phyloP scores from a whole-genome alignment of 2,329 filamentous ascomycete species.

The Beauveria pseudobassiana region DNA sequence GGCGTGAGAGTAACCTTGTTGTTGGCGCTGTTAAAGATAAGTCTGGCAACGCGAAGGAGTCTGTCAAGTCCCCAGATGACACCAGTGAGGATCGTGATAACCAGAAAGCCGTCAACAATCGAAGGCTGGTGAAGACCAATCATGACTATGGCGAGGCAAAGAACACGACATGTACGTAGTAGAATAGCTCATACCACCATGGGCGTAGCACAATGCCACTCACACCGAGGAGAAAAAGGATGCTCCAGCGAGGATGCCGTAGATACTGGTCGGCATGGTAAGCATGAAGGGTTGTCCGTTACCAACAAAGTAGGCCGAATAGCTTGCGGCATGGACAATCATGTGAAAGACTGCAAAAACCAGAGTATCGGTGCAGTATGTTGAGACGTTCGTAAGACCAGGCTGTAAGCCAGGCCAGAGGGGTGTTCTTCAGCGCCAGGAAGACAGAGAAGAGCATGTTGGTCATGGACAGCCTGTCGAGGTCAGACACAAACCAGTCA shows the following conservation, averaged over 20 bases:
- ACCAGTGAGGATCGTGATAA: conserved; percentile 34
- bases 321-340: conserved; percentile 38
- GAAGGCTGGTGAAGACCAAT: conserved; percentile 46
- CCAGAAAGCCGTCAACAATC: conserved; percentile 32
- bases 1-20: conserved; percentile 47
- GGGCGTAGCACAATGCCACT: conserved; percentile 36
- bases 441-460: conserved; percentile 48
- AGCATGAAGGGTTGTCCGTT: conserved; percentile 24
- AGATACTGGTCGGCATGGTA: conserved; percentile 32
- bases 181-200: conserved; percentile 49
- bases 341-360: conserved; percentile 40
- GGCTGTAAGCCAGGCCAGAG: conserved; percentile 42
- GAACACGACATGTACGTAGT: conserved; percentile 42
- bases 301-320: conserved; percentile 33
- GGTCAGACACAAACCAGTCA: background rate
- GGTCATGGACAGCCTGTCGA: conserved; percentile 28
- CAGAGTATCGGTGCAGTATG: conserved; percentile 46
- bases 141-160: conserved; percentile 42
- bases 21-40: conserved; percentile 38
- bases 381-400: conserved; percentile 54
- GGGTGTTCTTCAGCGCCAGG: conserved; percentile 51
- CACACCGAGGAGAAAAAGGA: conserved; percentile 37
- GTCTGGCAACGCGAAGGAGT: conserved; percentile 35
- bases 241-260: conserved; percentile 40
- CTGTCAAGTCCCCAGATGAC: conserved; percentile 46